A percentile compares a stretch with the other conserved stretches of the same genome.
These are phyloP conservation scores for Harringtonia aguacate DNA, from an alignment of 2,329 filamentous ascomycete species.

Conservation along the genomic window DNA sequence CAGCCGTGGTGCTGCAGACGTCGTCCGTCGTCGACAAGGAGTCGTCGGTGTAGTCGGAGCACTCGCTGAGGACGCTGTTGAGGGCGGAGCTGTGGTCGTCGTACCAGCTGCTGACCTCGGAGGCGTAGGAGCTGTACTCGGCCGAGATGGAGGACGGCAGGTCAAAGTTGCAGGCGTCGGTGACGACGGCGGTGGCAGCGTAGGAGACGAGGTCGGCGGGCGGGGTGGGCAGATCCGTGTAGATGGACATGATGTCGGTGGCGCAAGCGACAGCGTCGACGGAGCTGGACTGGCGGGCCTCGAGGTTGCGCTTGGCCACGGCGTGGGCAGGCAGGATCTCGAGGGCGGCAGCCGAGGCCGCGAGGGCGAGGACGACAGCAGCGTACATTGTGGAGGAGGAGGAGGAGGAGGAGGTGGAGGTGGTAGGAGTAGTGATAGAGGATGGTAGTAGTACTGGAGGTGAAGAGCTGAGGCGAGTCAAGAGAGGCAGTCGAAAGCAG, in stretches of 20 bases:
- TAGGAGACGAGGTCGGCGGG: conserved; percentile 13
- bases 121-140: conserved; percentile 13
- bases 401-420: neutral
- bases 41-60: conserved; percentile 11
- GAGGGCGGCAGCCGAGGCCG: conserved; percentile 12
- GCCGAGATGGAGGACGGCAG: conserved; percentile 14
- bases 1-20: neutral
- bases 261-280: conserved; percentile 9
- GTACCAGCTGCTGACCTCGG: conserved; percentile 13
- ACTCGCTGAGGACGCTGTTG: conserved; percentile 14
- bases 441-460: too few relatives aligned
- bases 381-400: conserved; percentile 11
- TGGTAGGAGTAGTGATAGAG: too few relatives aligned
- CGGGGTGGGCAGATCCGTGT: conserved; percentile 14
- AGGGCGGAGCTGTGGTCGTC: conserved; percentile 12
- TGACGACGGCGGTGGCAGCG: conserved; percentile 5
- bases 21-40: neutral
- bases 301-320: conserved; percentile 10
- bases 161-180: conserved; percentile 16
- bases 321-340: conserved; percentile 10
- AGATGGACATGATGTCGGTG: conserved; percentile 11
- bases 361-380: conserved; percentile 14
- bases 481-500: too few relatives aligned
- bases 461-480: too few relatives aligned
- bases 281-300: conserved; percentile 15